Evolutionary conservation across 2,329 filamentous ascomycete species (phyloP), one percentile per base, ranked within the genome.

Genomic region (Fusarium anguioides): DNA sequence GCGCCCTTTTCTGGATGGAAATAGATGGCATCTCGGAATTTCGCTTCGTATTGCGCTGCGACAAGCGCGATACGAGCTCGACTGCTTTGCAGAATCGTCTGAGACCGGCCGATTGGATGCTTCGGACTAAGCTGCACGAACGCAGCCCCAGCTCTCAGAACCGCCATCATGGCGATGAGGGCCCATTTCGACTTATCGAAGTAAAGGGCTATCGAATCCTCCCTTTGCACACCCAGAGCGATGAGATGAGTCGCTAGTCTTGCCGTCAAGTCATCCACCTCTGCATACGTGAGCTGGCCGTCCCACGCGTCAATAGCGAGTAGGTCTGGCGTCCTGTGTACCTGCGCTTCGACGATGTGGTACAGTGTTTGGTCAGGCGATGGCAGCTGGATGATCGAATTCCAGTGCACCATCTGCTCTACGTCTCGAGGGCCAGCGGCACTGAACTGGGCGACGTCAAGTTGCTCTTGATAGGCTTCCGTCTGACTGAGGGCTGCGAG

Each of bases 261-360:
- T 26, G 60, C 53, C 14, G 66, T 58, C 31, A 54, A 50, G 12
- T 60, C 40, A 51, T 68, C 55, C 26, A 68, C 54, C 46, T 68
- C 62, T 11, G 47, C 40, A 55, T 68, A 66, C 20, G 65, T 68
- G 17, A 66, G 53, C 23, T 52, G 45, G 35, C 48, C 47, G 42
- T 68, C 61, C 64, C 64, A 67, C n/a, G 66, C 48, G 45, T 41
- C 52, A 40, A 66, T 49, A 18, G 65, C 61, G 21, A 53, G 57
- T 29, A 47, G 29, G 20, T 36, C 44, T 47, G 44, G 44, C 31
- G 44, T 47, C 44, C 36, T 47, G 44, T 47, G 44, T 47, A 47
- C 31, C 44, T 47, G 44, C 31, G 17, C 21, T 47, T 47, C 44
- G 31, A 47, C 31, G 21, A 47, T 47, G 21, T 47, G 44, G 44